A percentile compares a stretch with the other conserved stretches of the same genome.
These are phyloP conservation scores for Stachybotrys chartarum DNA, from an alignment of 2,329 filamentous ascomycete species.

Conservation along the genomic window DNA sequence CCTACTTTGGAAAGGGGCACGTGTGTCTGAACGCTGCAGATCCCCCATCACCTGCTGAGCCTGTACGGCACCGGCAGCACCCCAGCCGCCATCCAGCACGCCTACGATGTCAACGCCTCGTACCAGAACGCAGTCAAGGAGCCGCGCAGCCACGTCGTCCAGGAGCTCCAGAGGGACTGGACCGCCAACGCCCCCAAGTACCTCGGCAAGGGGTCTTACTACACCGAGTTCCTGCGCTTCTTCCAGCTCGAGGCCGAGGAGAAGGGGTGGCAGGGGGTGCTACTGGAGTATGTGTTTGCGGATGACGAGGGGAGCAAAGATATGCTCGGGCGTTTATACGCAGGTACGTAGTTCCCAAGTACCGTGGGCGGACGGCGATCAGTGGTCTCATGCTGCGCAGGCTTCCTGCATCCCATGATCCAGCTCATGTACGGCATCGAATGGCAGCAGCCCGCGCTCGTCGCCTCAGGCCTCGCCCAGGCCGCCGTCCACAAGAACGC, in stretches of 20 bases:
- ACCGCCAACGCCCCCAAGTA: slow-evolving; percentile 41
- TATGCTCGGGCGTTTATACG: slow-evolving; percentile 62
- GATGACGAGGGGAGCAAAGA: slow-evolving; percentile 58
- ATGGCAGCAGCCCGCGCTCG: slow-evolving; percentile 71
- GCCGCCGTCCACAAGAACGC: slow-evolving; percentile 59
- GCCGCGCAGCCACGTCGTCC: slow-evolving; percentile 40
- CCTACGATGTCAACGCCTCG: slow-evolving; percentile 55
- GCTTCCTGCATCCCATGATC: slow-evolving; percentile 73
- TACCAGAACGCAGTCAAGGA: slow-evolving; percentile 57
- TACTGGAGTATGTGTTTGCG: slow-evolving; percentile 64
- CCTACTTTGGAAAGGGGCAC: background rate
- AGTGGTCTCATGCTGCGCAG: slow-evolving; percentile 21
- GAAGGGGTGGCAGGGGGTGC: slow-evolving; percentile 50
- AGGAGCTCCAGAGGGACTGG: slow-evolving; percentile 48
- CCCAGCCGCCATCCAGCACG: slow-evolving; percentile 49
- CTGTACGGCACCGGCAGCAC: slow-evolving; percentile 69
- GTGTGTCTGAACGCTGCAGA: slow-evolving; percentile 21
- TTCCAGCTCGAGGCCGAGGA: slow-evolving; percentile 66
- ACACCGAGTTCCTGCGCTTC: slow-evolving; percentile 68
- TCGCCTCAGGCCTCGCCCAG: slow-evolving; percentile 75
- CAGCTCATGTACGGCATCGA: slow-evolving; percentile 82
- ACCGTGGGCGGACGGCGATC: background rate
- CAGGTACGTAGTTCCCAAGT: slow-evolving; percentile 31
- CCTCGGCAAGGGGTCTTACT: slow-evolving; percentile 56
- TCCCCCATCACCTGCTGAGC: slow-evolving; percentile 68